Evolutionary conservation across 23 red algal genomes (phyloP).

Genomic region (Agarophyton chilense): DNA sequence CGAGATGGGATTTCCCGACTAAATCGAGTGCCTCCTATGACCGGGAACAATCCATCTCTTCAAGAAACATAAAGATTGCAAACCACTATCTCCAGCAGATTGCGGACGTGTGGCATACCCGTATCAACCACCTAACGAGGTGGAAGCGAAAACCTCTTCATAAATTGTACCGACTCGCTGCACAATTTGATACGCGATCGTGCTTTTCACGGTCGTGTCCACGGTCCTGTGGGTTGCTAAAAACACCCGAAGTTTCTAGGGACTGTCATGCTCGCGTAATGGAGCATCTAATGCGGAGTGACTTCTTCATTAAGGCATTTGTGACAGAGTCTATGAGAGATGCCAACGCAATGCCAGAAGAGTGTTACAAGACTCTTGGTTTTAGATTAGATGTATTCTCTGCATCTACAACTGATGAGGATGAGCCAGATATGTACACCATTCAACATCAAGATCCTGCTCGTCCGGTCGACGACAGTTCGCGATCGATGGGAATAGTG

Average conservation of each 20-base stretch:
- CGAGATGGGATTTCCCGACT: neutral
- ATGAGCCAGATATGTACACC: constrained; percentile 45
- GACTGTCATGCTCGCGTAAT: constrained; percentile 77
- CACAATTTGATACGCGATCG: neutral
- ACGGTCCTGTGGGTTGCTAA: constrained; percentile 73
- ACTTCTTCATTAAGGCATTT: constrained; percentile 70
- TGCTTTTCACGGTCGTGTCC: constrained; percentile 65
- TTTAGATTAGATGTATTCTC: constrained; percentile 50
- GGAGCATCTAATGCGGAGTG: constrained; percentile 34
- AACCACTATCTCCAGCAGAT: constrained; percentile 34
- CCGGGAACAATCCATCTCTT: neutral
- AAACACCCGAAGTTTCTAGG: constrained; percentile 47
- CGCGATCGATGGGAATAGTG: constrained; percentile 59
- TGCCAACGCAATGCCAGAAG: constrained; percentile 48
- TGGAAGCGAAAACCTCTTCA: constrained; percentile 13
- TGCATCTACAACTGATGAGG: constrained; percentile 18
- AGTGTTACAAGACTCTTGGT: constrained; percentile 31
- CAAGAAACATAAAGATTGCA: constrained; percentile 39
- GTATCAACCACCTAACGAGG: constrained; percentile 17
- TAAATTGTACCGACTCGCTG: neutral
- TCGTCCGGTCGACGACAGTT: constrained; percentile 23
- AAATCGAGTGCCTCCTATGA: constrained; percentile 9
- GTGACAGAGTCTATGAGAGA: constrained; percentile 67
- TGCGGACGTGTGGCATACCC: constrained; percentile 20
- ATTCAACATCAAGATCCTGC: constrained; percentile 39